Percentiles rank a stretch among this genome's conserved stretches.
Conservation (phyloP, 2,329 filamentous ascomycete species). For the Pseudopyricularia javanii region DNA sequence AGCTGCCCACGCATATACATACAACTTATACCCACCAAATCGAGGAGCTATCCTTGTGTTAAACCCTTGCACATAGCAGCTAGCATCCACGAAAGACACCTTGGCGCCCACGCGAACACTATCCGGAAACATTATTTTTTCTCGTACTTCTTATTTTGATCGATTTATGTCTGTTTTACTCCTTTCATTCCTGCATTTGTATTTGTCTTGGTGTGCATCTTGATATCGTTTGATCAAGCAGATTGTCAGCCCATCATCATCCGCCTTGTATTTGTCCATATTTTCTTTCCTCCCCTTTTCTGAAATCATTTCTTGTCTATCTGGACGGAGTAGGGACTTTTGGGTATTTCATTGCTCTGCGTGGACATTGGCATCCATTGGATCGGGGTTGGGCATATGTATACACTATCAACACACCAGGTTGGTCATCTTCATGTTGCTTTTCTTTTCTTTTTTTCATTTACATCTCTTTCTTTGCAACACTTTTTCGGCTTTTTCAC, state of each 20-base stretch:
- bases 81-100: not conserved
- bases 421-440: not conserved
- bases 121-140: constrained; percentile 4
- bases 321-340: constrained; percentile 6
- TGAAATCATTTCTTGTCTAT: not conserved
- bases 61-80: not conserved
- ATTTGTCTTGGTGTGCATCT: not conserved
- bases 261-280: not conserved
- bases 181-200: not conserved
- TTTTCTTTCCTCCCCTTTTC: not conserved
- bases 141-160: not conserved
- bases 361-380: not conserved
- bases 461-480: too few species aligned
- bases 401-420: not conserved
- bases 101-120: not conserved
- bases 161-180: not conserved
- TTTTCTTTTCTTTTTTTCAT: not conserved
- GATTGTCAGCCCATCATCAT: not conserved
- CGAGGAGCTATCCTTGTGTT: not conserved
- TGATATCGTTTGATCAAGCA: not conserved
- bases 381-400: not conserved
- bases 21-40: not conserved
- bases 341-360: not conserved
- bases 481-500: too few species aligned
- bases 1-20: not conserved